Evolutionary conservation across 306 rosid species (phyloP), one percentile per base, ranked within the genome.

Genomic region (Sindora glabra): DNA sequence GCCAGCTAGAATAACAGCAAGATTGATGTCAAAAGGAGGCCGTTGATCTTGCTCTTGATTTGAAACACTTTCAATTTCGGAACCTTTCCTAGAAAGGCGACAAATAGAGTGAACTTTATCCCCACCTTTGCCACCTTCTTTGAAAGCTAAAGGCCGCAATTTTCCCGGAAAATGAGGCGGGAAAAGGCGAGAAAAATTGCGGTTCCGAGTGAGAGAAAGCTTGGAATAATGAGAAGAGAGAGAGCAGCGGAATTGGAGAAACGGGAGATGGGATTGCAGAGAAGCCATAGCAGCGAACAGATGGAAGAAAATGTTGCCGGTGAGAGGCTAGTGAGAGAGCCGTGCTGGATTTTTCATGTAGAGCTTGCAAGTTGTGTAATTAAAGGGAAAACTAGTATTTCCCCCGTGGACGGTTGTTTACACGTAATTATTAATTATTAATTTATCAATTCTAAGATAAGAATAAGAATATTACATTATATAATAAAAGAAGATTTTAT

Each of bases 1-100:
- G 3, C 96, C 97, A 1, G 97, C 97, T 0, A 91, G 87, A 77
- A 91, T 72, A 11, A 91, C 96, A 0, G 92, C 97, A 36, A 91
- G 90, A 60, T 91, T 91, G 67, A 85, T 85, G 62, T 91, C 97
- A 32, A 91, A 91, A 0, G 80, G 81, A 61, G 89, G 92, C 36
- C 83, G 62, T 18, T 75, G 84, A 59, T 15, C 72, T 30, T 71
- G 74, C 23, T 83, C 79, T 39, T 62, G 69, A 32, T 40, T 8
- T 22, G 76, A 5, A 37, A 38, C 24, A 54, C 37, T 54, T 18
- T 62, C 81, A 34, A 87, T 42, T 66, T 70, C 70, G 10, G 84
- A 63, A 16, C 78, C 85, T 5, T 70, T 66, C 48, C 63, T 74
- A 10, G 89, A 77, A 18, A 73, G 51, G 61, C 80, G 71, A 19